Conservation (phyloP, 2,329 filamentous ascomycete species). For the Dichotomopilus funicola region DNA sequence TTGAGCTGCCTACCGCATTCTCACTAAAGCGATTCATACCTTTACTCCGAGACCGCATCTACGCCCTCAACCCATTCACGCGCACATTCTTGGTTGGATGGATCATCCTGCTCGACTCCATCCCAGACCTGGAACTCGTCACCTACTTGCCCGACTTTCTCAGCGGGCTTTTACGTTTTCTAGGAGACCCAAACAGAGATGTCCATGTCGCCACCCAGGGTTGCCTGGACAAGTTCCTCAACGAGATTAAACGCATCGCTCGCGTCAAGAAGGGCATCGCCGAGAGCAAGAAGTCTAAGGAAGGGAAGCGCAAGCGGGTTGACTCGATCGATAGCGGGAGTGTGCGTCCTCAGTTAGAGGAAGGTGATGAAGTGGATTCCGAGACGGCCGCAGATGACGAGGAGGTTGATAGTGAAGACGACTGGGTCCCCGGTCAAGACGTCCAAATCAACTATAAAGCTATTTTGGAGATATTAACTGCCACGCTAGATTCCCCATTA, state of each 20-base stretch:
- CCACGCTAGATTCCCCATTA: constrained; percentile 75
- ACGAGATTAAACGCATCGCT: constrained; percentile 90
- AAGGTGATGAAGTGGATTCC: constrained; percentile 54
- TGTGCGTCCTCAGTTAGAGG: constrained; percentile 49
- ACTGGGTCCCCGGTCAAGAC: constrained; percentile 97
- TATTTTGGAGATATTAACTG: constrained; percentile 85
- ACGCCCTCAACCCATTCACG: constrained; percentile 90
- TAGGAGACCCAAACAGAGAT: constrained; percentile 85
- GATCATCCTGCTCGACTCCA: constrained; percentile 91
- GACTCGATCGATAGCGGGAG: constrained; percentile 63
- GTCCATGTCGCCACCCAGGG: constrained; percentile 91
- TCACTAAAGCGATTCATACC: constrained; percentile 88
- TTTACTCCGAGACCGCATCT: constrained; percentile 86
- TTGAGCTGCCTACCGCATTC: constrained; percentile 72
- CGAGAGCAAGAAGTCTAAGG: constrained; percentile 70
- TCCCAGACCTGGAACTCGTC: constrained; percentile 92
- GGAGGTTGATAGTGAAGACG: constrained; percentile 66
- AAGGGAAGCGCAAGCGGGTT: constrained; percentile 62
- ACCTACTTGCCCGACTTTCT: constrained; percentile 89
- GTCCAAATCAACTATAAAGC: constrained; percentile 89
- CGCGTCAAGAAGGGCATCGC: constrained; percentile 86
- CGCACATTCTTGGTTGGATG: constrained; percentile 92
- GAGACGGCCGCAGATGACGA: constrained; percentile 52
- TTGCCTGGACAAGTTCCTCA: constrained; percentile 81
- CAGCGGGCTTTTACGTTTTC: constrained; percentile 79